Base-by-base conservation (phyloP, 352 stramenopile genomes). In the Globisporangium lucens region DNA sequence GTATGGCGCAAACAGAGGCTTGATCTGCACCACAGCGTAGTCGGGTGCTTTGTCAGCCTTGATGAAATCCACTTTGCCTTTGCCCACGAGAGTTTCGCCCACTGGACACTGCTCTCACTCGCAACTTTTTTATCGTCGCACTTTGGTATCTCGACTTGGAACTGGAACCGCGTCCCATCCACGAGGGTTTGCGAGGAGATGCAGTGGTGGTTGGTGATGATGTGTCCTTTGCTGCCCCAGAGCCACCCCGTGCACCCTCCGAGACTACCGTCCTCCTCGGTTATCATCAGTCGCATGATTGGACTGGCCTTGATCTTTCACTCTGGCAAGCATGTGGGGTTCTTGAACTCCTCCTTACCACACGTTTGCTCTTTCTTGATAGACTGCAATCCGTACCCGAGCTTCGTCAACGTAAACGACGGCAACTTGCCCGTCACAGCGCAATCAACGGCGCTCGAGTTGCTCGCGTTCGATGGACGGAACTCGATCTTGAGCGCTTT, bases 1-100 rank as follows among this genome's bases (percentile, higher is more conserved):
- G 55, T n/a, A 12, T n/a, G 74, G 24, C 24, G 24, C 24, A 24
- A 24, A 24, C 24, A 24, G 68, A 8, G 82, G 24, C 24, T 69
- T 7, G 90, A 67, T 69, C 84, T 84, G 33, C 24, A 90, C 71
- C 0, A 91, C 73, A 36, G 85, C 69, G 53, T 89, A 91, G 71
- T 93, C 82, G 2, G 87, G 67, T 0, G 56, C 46, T 0, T 41
- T 1, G 52, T 73, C 73, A 0, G 74, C 71, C 20, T 70, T 67
- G 56, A 93, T 71, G 20, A 90, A 61, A 13, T 59, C 73, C 38
- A 85, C 66, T 2, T 9, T 76, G 49, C 82, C 75, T 4, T 22
- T 12, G 47, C 85, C 89, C 2, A 57, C 62, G 12, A 77, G 53
- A 47, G 66, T 15, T 7, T 43, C 52, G 35, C 33, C 20, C 17